phyloP scores from a whole-genome alignment of 805 yeast genomes.

The Teunomyces kruisii region DNA sequence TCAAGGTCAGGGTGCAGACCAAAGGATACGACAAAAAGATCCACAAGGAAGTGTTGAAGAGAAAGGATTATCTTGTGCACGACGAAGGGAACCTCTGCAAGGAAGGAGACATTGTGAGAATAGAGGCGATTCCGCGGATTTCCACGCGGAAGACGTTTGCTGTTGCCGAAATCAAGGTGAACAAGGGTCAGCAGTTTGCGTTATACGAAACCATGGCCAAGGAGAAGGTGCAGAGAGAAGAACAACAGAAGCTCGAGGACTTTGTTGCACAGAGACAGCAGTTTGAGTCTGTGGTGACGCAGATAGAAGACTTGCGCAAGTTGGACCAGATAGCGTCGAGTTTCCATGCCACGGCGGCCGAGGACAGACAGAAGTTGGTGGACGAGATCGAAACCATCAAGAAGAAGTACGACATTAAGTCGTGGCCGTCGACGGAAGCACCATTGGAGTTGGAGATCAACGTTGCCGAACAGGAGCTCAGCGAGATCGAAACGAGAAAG shows the following conservation, averaged over 20 bases:
- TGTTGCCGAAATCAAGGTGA: slow-evolving; percentile 84
- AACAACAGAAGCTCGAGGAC: slow-evolving; percentile 51
- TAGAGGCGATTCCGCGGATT: slow-evolving; percentile 83
- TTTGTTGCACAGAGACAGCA: slow-evolving; percentile 48
- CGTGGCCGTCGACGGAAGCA: slow-evolving; percentile 45
- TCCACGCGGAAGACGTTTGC: slow-evolving; percentile 84
- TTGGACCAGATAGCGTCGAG: slow-evolving; percentile 31
- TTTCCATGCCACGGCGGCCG: slow-evolving; percentile 19
- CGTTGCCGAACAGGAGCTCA: slow-evolving; percentile 26
- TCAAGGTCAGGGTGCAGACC: slow-evolving; percentile 85
- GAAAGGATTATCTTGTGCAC: slow-evolving; percentile 87
- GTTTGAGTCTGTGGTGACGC: slow-evolving; percentile 24
- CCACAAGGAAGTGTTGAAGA: slow-evolving; percentile 71
- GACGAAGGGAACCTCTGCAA: slow-evolving; percentile 90
- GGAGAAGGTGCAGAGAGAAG: slow-evolving; percentile 64
- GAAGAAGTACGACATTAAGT: slow-evolving; percentile 33
- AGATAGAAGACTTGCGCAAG: slow-evolving; percentile 38
- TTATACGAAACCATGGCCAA: slow-evolving; percentile 74
- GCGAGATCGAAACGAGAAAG: slow-evolving; percentile 28
- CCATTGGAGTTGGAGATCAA: slow-evolving; percentile 33
- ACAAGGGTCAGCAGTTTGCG: slow-evolving; percentile 90
- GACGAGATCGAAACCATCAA: slow-evolving; percentile 37
- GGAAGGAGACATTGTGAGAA: slow-evolving; percentile 94
- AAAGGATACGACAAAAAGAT: slow-evolving; percentile 68
- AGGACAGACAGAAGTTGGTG: slow-evolving; percentile 22